Base-by-base conservation (phyloP, 306 rosid species). In the Amphicarpaea edgeworthii region DNA sequence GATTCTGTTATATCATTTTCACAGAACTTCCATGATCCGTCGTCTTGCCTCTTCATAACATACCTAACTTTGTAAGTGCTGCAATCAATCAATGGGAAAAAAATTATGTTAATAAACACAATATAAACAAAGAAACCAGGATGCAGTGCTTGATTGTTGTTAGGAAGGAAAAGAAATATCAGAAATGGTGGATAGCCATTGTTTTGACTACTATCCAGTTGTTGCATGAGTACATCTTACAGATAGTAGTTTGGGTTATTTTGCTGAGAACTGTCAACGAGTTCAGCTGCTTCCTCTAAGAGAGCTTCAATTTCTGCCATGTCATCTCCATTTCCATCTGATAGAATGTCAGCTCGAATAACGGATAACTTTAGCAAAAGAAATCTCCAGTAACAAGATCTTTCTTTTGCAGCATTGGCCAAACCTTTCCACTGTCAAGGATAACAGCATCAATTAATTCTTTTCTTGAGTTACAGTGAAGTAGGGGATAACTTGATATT, bases 251-350 rank as follows among this genome's bases (percentile, higher is more conserved):
- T 92, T 57, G 97, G 99, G 70, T 96, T 88, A 70, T 84, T 85
- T 84, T 76, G 86, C 80, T 84, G 89, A 83, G 93, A 87, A 59
- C 78, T 80, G 11, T 84, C 83, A 63, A 96, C 88, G 66, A 96
- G 96, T 85, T 92, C 99, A n/a, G 97, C 97, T 34, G 99, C 97
- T 88, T 96, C 99, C 84, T 92, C 98, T 45, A 96, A 47, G 55
- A 86, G 81, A 73, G 91, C 96, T 80, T 92, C 97, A 26, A 96
- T 89, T 82, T 91, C 97, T 23, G 97, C 96, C 64, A 72, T 82
- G 71, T 86, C 92, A 47, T 70, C 82, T 67, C 92, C 99, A 79
- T 43, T 79, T 77, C 85, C 88, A 79, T 88, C 90, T 38, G 89
- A 83, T 37, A 96, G 81, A 82, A 92, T 78, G 80, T 96, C 97